Conservation (phyloP, 495 filamentous ascomycete species). For the Peziza echinospora region DNA sequence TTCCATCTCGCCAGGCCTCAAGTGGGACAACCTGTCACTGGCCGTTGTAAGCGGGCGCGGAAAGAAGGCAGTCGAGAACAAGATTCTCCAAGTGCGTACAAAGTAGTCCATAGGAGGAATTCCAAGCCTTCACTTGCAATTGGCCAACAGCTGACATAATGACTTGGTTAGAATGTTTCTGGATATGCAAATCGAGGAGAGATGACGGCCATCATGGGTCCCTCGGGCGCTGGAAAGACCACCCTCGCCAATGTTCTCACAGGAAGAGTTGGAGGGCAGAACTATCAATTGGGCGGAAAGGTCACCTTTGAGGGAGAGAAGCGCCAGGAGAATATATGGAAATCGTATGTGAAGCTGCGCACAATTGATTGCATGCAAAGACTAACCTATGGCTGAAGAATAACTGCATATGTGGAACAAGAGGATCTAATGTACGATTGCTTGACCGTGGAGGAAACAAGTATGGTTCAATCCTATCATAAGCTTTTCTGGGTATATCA, state of each 20-base stretch:
- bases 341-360: neutral
- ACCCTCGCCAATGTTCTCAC: conserved; percentile 40
- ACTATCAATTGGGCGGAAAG: neutral
- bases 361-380: neutral
- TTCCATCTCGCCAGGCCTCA: neutral
- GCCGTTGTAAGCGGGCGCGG: neutral
- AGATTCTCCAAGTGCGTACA: neutral
- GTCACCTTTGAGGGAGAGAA: neutral
- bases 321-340: neutral
- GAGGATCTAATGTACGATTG: neutral
- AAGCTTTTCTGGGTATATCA: too few relatives aligned
- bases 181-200: neutral
- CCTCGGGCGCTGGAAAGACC: conserved; percentile 49
- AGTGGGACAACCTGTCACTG: neutral
- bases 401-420: neutral
- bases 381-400: neutral
- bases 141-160: neutral
- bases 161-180: neutral
- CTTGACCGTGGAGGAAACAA: conserved; percentile 54
- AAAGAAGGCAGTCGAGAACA: neutral
- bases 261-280: neutral
- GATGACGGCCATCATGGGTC: conserved; percentile 1
- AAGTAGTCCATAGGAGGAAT: too few relatives aligned
- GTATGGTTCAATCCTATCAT: neutral
- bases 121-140: neutral